phyloP scores from a whole-genome alignment of 169 alveolate species.

The Plasmodium vinckei region DNA sequence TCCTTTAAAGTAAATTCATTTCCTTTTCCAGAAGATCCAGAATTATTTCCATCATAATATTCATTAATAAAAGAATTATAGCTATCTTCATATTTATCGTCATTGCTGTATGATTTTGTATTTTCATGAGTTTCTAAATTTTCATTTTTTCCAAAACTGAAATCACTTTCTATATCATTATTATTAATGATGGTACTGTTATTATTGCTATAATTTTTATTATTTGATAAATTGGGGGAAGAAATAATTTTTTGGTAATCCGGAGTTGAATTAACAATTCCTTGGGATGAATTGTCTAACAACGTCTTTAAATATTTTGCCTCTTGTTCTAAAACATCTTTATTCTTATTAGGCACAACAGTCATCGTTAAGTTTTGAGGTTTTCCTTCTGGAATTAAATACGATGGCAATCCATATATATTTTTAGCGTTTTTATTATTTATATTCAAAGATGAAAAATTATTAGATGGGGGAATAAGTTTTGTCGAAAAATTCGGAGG shows the following conservation, averaged over 20 bases:
- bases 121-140: constrained; percentile 10
- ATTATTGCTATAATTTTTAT: constrained; percentile 1
- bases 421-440: constrained; percentile 32
- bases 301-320: constrained; percentile 62
- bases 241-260: constrained; percentile 66
- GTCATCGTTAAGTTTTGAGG: constrained; percentile 64
- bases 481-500: constrained; percentile 65
- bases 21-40: constrained; percentile 3
- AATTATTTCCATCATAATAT: constrained; percentile 23
- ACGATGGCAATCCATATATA: constrained; percentile 65
- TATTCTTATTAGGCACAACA: constrained; percentile 74
- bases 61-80: constrained; percentile 50
- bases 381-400: constrained; percentile 69
- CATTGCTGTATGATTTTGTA: constrained; percentile 7
- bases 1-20: constrained; percentile 25
- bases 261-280: constrained; percentile 77
- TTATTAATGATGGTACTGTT: background rate
- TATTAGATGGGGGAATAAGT: constrained; percentile 20
- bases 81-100: constrained; percentile 43
- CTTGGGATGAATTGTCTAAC: constrained; percentile 70
- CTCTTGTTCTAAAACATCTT: constrained; percentile 50
- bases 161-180: constrained; percentile 71
- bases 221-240: constrained; percentile 29
- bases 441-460: constrained; percentile 20
- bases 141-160: constrained; percentile 72